Conservation (phyloP, 108 stramenopile species). For the Schizochytrium sp. region DNA sequence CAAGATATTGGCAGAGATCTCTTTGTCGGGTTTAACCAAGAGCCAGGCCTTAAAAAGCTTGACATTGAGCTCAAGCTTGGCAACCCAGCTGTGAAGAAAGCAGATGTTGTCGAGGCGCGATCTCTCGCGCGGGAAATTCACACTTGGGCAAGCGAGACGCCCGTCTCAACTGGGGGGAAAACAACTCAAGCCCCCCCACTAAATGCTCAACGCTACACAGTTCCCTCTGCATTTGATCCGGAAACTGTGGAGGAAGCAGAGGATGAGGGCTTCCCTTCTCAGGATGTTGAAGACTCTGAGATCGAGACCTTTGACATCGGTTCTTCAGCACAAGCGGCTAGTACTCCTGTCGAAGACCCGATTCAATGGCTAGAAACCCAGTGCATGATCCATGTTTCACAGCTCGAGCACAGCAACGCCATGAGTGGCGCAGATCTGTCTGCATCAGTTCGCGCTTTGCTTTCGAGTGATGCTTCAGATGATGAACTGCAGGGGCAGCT, state of each 20-base stretch:
- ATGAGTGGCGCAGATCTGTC: conserved; percentile 42
- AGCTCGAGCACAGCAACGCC: conserved; percentile 1
- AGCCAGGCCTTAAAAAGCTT: neutral
- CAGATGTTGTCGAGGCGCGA: conserved; percentile 48
- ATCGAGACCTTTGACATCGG: neutral
- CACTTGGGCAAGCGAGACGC: neutral
- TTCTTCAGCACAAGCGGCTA: neutral
- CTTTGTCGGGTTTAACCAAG: neutral
- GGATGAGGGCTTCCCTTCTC: neutral
- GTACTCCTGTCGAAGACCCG: neutral
- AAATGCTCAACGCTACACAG: neutral
- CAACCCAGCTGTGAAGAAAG: neutral
- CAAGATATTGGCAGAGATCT: conserved; percentile 28
- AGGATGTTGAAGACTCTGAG: neutral
- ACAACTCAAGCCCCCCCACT: neutral
- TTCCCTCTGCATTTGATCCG: neutral
- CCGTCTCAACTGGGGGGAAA: neutral
- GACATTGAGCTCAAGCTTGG: conserved; percentile 37
- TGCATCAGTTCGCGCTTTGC: neutral
- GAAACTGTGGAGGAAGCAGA: neutral
- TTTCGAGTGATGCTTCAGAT: neutral
- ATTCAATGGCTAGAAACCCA: conserved; percentile 43
- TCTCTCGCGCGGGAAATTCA: neutral
- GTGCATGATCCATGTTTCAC: conserved; percentile 32
- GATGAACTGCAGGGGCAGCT: conserved; percentile 54